These are phyloP conservation scores for Chaetomium fimeti DNA, from an alignment of 495 filamentous ascomycete species.

Conservation along the genomic window DNA sequence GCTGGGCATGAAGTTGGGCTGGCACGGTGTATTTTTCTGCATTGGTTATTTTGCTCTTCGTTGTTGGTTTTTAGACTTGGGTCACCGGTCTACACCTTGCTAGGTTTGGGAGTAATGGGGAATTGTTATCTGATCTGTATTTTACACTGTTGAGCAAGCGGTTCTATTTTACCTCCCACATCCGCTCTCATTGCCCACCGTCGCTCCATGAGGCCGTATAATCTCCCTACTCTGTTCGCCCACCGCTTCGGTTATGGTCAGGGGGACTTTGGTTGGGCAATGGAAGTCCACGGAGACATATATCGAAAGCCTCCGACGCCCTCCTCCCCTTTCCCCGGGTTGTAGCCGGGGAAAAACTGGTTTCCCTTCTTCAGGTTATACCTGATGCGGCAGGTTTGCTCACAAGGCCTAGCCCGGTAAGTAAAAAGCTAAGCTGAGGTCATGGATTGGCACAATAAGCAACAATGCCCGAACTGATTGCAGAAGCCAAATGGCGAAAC, in stretches of 20 bases:
- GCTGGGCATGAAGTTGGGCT: not conserved
- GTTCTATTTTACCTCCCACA: not conserved
- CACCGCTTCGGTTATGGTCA: too few species aligned
- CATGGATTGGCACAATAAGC: not conserved
- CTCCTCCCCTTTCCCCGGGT: too few species aligned
- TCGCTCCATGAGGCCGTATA: not conserved
- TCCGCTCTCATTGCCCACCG: not conserved
- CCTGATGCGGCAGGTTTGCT: not conserved
- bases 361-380: not conserved
- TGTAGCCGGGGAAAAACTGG: not conserved
- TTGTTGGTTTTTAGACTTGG: not conserved
- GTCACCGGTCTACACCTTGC: not conserved
- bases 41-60: not conserved
- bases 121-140: not conserved
- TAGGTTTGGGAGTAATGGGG: not conserved
- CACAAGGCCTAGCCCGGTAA: not conserved
- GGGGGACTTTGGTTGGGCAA: too few species aligned
- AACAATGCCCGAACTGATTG: not conserved
- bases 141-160: conserved; percentile 10
- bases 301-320: too few species aligned
- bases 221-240: too few species aligned
- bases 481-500: not conserved
- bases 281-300: too few species aligned
- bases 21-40: not conserved
- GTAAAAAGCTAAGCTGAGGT: not conserved